A percentile compares a stretch with the other conserved stretches of the same genome.
phyloP scores from a whole-genome alignment of 306 rosid species.

The Sophora flavescens region DNA sequence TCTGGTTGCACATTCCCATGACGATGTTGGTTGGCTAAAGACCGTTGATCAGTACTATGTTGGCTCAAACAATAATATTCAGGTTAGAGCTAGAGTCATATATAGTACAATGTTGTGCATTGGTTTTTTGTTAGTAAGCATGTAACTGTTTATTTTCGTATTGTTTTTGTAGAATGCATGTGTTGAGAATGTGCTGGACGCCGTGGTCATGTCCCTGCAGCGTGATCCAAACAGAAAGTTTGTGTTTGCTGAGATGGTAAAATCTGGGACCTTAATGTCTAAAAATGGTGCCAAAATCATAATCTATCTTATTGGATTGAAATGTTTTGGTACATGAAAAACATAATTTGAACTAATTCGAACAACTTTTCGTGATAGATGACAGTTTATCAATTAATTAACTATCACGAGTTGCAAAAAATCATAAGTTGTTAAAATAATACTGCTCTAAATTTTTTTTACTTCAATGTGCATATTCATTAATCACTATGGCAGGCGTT shows the following conservation, averaged over 20 bases:
- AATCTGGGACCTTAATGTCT: neutral
- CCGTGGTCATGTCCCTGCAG: conserved; percentile 74
- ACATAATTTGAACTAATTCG: neutral
- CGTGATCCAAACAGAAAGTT: conserved; percentile 84
- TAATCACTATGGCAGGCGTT: conserved; percentile 58
- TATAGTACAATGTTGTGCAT: neutral
- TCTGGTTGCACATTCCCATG: conserved; percentile 84
- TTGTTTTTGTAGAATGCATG: conserved; percentile 66
- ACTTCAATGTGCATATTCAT: neutral
- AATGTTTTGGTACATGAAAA: neutral
- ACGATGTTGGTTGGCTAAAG: conserved; percentile 95
- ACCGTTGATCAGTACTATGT: conserved; percentile 88
- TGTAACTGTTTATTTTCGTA: neutral
- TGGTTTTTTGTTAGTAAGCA: neutral
- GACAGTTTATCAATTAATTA: neutral
- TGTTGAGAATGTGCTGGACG: conserved; percentile 83
- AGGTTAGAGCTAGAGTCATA: conserved; percentile 51
- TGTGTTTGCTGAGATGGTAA: conserved; percentile 86
- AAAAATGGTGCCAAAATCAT: neutral
- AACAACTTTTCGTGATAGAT: neutral
- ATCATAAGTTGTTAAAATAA: neutral
- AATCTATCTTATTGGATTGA: neutral
- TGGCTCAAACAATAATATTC: conserved; percentile 80
- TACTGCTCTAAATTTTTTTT: neutral
- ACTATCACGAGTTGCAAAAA: too few species aligned